Conservation (phyloP, 257 asterid species). For the Nicotiana otophora region DNA sequence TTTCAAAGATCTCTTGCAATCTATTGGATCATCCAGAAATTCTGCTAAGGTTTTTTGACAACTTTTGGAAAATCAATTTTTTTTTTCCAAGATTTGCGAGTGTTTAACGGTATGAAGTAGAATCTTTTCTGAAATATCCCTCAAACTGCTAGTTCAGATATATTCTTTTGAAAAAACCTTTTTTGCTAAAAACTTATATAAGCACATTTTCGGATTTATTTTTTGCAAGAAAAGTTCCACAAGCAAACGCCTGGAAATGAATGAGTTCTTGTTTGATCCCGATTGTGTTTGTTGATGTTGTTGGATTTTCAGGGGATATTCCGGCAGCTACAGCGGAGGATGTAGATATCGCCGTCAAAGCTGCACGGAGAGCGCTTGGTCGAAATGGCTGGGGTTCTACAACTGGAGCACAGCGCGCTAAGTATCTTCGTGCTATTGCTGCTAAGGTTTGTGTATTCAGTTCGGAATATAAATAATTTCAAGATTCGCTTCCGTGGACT, state of each 20-base stretch:
- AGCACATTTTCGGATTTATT: too few relatives aligned
- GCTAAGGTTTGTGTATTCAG: slow-evolving; percentile 32
- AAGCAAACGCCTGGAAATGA: background rate
- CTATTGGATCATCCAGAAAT: background rate
- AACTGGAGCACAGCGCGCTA: slow-evolving; percentile 44
- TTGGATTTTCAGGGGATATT: slow-evolving; percentile 48
- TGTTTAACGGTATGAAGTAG: background rate
- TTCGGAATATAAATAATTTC: too few relatives aligned
- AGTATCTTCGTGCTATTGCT: slow-evolving; percentile 47
- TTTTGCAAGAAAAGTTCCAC: background rate
- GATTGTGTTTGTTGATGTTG: background rate
- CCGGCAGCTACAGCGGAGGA: slow-evolving; percentile 85
- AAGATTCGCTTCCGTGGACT: background rate
- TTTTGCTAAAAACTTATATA: too few relatives aligned
- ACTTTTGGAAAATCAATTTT: background rate
- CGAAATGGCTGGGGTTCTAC: slow-evolving; percentile 45
- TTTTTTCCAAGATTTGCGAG: background rate
- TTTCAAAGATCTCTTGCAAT: background rate
- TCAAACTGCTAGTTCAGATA: background rate
- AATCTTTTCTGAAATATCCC: background rate
- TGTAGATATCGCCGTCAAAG: slow-evolving; percentile 48
- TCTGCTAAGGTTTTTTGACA: background rate
- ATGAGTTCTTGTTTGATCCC: background rate
- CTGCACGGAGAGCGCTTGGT: slow-evolving; percentile 53
- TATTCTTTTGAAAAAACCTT: too few relatives aligned